Conservation (phyloP, 345 rosid genomes). For the Brassica nigra region DNA sequence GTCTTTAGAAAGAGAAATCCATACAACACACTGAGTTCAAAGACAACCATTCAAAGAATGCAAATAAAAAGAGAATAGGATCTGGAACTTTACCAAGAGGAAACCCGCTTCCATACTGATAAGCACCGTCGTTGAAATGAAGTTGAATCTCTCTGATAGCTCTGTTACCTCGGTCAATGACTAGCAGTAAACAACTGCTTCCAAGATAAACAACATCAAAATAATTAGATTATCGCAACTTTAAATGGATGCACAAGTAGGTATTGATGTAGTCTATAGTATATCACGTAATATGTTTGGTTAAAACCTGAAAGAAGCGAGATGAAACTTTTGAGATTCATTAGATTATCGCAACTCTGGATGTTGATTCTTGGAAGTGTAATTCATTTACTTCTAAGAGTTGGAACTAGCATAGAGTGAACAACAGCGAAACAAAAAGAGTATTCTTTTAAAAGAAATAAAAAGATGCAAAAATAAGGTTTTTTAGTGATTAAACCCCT, state of each 20-base stretch:
- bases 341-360: not conserved
- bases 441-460: not conserved
- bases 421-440: not conserved
- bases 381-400: not conserved
- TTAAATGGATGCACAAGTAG: not conserved
- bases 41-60: not conserved
- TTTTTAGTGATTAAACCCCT: no score
- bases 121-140: slow-evolving; percentile 95
- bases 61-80: not conserved
- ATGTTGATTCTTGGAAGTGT: slow-evolving; percentile 4
- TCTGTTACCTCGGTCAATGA: no score
- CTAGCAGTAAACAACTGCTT: no score
- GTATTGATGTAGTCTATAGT: not conserved
- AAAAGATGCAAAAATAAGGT: slow-evolving; percentile 18
- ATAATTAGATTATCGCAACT: no score
- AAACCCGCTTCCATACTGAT: slow-evolving; percentile 91
- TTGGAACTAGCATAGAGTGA: not conserved
- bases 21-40: slow-evolving; percentile 16
- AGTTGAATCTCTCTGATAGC: slow-evolving; percentile 89
- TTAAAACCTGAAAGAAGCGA: not conserved
- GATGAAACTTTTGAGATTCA: not conserved
- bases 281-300: not conserved
- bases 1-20: slow-evolving; percentile 41
- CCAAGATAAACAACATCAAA: no score
- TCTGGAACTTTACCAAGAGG: slow-evolving; percentile 65